Conservation (phyloP, 805 yeast genomes). For the Saccharomycopsis olivae region DNA sequence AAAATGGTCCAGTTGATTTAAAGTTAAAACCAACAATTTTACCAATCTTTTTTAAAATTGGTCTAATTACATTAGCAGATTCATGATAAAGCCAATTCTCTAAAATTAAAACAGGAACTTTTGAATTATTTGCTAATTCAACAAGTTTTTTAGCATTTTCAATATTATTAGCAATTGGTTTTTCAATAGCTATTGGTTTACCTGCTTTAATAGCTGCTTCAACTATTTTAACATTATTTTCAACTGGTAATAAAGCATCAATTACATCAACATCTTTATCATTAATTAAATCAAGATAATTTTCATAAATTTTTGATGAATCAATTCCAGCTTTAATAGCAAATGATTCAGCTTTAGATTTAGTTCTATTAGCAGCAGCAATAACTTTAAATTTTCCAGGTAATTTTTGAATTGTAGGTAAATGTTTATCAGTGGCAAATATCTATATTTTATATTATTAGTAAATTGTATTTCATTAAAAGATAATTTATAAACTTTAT, state of each 20-base stretch:
- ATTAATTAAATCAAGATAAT: slow-evolving; percentile 51
- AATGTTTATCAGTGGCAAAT: slow-evolving; percentile 76
- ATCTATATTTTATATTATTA: slow-evolving; percentile 27
- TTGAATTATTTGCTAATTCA: slow-evolving; percentile 45
- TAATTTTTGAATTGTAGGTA: slow-evolving; percentile 54
- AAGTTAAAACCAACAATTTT: slow-evolving; percentile 57
- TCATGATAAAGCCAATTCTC: slow-evolving; percentile 81
- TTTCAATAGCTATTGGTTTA: slow-evolving; percentile 77
- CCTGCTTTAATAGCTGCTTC: slow-evolving; percentile 58
- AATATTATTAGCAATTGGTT: slow-evolving; percentile 84
- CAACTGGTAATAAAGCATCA: slow-evolving; percentile 87
- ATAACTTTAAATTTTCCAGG: slow-evolving; percentile 42
- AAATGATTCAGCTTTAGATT: slow-evolving; percentile 70
- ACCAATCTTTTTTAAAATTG: slow-evolving; percentile 63
- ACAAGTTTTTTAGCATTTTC: slow-evolving; percentile 77
- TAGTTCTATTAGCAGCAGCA: slow-evolving; percentile 79
- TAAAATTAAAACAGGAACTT: slow-evolving; percentile 61
- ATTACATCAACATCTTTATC: slow-evolving; percentile 65
- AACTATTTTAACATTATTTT: slow-evolving; percentile 59
- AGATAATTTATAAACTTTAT: background rate
- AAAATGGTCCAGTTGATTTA: slow-evolving; percentile 65
- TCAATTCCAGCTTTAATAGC: slow-evolving; percentile 52
- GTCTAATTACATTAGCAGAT: slow-evolving; percentile 43
- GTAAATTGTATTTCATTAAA: background rate
- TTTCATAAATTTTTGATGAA: slow-evolving; percentile 41